These are phyloP conservation scores for Penicillium sp. DNA, from an alignment of 2,329 filamentous ascomycete species.

Conservation along the genomic window DNA sequence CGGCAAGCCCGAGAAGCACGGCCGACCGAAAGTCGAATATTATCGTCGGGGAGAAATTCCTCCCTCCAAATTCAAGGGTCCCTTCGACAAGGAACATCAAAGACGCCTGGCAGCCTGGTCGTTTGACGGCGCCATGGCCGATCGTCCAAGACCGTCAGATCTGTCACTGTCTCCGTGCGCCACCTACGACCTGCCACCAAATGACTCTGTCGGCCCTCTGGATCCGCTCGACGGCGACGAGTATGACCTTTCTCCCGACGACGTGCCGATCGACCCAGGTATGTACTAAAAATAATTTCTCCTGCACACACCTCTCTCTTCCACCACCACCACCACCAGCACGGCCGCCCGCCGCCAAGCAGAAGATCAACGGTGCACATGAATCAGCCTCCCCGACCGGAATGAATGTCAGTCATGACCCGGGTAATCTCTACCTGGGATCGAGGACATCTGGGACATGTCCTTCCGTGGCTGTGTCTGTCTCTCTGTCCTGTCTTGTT, in stretches of 20 bases:
- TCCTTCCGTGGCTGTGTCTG: too few relatives aligned
- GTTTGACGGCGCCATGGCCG: slow-evolving; percentile 33
- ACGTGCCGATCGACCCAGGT: slow-evolving; percentile 20
- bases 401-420: too few relatives aligned
- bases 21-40: slow-evolving; percentile 41
- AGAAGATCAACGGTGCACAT: neutral
- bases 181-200: slow-evolving; percentile 19
- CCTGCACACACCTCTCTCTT: too few relatives aligned
- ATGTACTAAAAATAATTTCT: slow-evolving; percentile 4
- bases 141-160: slow-evolving; percentile 32
- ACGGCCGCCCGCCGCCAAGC: too few relatives aligned
- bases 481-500: too few relatives aligned
- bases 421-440: too few relatives aligned
- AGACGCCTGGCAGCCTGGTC: slow-evolving; percentile 41
- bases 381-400: too few relatives aligned
- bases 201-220: slow-evolving; percentile 10
- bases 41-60: slow-evolving; percentile 45
- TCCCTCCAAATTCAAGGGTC: slow-evolving; percentile 45
- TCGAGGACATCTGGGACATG: too few relatives aligned
- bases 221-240: slow-evolving; percentile 14
- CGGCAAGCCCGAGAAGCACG: slow-evolving; percentile 20
- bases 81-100: slow-evolving; percentile 43
- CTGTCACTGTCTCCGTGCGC: slow-evolving; percentile 36
- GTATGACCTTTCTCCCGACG: slow-evolving; percentile 17
- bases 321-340: too few relatives aligned